A percentile compares a stretch with the other conserved stretches of the same genome.
These are phyloP conservation scores for Lasiodiplodia gonubiensis DNA, from an alignment of 2,329 filamentous ascomycete species.

Conservation along the genomic window DNA sequence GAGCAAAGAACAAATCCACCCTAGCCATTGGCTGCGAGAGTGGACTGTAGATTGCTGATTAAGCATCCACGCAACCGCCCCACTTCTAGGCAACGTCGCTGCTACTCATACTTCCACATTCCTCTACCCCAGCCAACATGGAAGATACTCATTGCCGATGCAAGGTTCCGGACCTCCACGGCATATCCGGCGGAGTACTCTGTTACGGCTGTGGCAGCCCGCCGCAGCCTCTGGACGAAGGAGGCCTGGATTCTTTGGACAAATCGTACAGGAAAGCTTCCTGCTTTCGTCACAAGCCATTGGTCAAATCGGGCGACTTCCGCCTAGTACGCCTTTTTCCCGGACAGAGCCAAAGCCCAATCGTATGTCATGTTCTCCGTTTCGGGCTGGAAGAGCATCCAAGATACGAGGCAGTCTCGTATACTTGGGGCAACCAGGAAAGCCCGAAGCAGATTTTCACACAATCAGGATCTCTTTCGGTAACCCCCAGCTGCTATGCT, in stretches of 20 bases:
- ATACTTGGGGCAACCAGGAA: constrained; percentile 30
- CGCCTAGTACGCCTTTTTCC: background rate
- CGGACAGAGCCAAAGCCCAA: background rate
- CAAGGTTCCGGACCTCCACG: background rate
- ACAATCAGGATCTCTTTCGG: background rate
- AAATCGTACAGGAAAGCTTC: background rate
- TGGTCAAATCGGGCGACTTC: background rate
- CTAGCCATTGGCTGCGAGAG: too few relatives aligned
- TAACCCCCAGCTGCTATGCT: background rate
- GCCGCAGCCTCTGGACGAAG: too few relatives aligned
- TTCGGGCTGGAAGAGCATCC: constrained; percentile 13
- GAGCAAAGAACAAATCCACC: too few relatives aligned
- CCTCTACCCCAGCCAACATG: background rate
- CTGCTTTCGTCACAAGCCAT: background rate
- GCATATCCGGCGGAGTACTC: background rate
- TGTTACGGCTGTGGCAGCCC: background rate
- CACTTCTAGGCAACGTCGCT: too few relatives aligned
- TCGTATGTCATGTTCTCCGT: background rate
- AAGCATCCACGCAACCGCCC: too few relatives aligned
- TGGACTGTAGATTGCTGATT: too few relatives aligned
- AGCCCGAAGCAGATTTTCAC: constrained; percentile 8
- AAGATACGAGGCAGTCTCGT: constrained; percentile 31
- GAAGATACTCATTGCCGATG: background rate
- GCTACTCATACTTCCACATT: background rate
- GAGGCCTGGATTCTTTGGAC: background rate